Percentiles rank a stretch among this genome's conserved stretches.
phyloP scores from a whole-genome alignment of 306 rosid species.

The Casuarina glauca region DNA sequence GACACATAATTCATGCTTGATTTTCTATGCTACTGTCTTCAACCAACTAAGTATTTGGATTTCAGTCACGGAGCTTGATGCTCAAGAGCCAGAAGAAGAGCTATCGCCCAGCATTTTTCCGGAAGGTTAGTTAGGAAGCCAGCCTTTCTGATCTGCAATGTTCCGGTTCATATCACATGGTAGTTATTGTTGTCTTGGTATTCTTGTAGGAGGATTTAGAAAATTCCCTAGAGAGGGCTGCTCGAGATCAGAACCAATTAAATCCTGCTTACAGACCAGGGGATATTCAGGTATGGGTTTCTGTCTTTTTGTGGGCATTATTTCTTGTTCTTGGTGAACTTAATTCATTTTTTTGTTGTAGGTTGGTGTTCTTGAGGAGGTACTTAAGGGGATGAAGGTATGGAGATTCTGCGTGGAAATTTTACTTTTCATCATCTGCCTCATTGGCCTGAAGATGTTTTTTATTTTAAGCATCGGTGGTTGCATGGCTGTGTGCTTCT shows the following conservation, averaged over 20 bases:
- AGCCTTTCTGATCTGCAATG: constrained; percentile 15
- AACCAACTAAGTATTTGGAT: constrained; percentile 30
- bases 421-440: background rate
- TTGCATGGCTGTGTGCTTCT: background rate
- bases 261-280: constrained; percentile 66
- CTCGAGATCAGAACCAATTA: constrained; percentile 60
- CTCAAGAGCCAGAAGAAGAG: constrained; percentile 67
- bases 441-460: background rate
- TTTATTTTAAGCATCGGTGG: background rate
- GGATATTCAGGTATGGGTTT: constrained; percentile 71
- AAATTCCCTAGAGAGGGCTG: constrained; percentile 64
- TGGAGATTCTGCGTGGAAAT: constrained; percentile 9
- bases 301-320: constrained; percentile 18
- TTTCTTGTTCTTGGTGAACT: constrained; percentile 17
- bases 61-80: constrained; percentile 81
- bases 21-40: constrained; percentile 17
- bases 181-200: constrained; percentile 20
- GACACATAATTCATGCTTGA: constrained; percentile 17
- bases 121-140: constrained; percentile 59
- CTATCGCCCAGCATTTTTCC: constrained; percentile 89
- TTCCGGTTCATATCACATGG: constrained; percentile 22
- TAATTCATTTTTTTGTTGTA: constrained; percentile 30
- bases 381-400: constrained; percentile 91
- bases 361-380: constrained; percentile 87
- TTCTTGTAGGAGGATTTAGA: constrained; percentile 81